Evolutionary conservation across 495 filamentous ascomycete genomes (phyloP).

Genomic region (Clavariopsis aquatica): DNA sequence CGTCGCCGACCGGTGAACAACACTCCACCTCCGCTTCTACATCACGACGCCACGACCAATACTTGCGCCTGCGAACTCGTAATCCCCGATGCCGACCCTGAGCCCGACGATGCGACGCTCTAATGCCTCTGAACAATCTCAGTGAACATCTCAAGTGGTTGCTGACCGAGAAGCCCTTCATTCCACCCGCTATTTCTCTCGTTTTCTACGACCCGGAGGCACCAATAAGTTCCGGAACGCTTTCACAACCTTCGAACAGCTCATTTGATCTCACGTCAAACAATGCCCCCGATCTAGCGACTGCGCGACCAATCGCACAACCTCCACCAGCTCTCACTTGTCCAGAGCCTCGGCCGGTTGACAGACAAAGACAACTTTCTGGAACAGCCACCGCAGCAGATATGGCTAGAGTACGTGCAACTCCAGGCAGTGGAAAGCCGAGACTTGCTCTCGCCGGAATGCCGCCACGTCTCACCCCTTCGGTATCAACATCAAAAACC

Average conservation of each 20-base stretch:
- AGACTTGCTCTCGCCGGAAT: constrained; percentile 49
- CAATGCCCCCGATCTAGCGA: constrained; percentile 20
- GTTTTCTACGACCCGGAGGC: constrained; percentile 31
- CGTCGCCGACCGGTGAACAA: constrained; percentile 10
- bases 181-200: constrained; percentile 36
- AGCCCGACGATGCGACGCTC: constrained; percentile 39
- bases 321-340: constrained; percentile 18
- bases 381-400: constrained; percentile 35
- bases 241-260: constrained; percentile 12
- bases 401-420: constrained; percentile 61
- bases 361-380: constrained; percentile 10
- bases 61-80: constrained; percentile 8
- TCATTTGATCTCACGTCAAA: neutral
- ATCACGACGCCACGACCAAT: neutral
- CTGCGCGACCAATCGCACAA: constrained; percentile 1
- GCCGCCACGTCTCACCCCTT: neutral
- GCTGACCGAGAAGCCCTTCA: constrained; percentile 50
- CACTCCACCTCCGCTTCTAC: neutral
- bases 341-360: neutral
- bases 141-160: constrained; percentile 62
- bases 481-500: neutral
- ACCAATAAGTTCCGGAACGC: constrained; percentile 16
- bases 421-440: constrained; percentile 53
- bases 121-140: constrained; percentile 69
- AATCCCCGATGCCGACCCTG: constrained; percentile 14